These are phyloP conservation scores for Cryptococcus deneoformans DNA, from an alignment of 1,284 basidiomycete species.

Conservation along the genomic window DNA sequence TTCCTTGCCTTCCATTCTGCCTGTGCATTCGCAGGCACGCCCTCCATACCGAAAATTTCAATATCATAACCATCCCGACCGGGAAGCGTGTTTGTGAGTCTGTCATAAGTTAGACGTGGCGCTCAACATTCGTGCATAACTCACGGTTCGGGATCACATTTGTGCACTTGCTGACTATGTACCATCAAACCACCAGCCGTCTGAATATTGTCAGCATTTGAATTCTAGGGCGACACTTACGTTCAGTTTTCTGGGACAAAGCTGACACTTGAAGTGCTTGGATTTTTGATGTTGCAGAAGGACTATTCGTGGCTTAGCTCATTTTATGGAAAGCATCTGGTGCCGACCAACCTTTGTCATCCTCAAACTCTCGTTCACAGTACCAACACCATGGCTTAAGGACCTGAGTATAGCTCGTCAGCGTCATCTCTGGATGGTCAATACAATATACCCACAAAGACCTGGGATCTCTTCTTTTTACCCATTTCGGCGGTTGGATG, in stretches of 20 bases:
- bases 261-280: slow-evolving; percentile 96
- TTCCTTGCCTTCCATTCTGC: slow-evolving; percentile 93
- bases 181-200: slow-evolving; percentile 96
- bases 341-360: slow-evolving; percentile 74
- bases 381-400: slow-evolving; percentile 98
- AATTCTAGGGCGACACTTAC: slow-evolving; percentile 17
- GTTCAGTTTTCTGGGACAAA: slow-evolving; percentile 93
- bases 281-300: slow-evolving; percentile 99
- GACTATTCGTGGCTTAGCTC: slow-evolving; percentile 55
- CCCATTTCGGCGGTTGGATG: slow-evolving; percentile 34
- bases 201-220: slow-evolving; percentile 11
- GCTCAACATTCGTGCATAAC: slow-evolving; percentile 34
- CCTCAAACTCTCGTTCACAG: slow-evolving; percentile 97
- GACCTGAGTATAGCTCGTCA: slow-evolving; percentile 53
- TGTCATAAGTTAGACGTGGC: slow-evolving; percentile 43
- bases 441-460: slow-evolving; percentile 37
- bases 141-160: slow-evolving; percentile 93
- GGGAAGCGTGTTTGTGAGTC: slow-evolving; percentile 93
- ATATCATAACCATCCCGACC: slow-evolving; percentile 97
- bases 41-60: slow-evolving; percentile 99
- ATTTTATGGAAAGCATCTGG: no score
- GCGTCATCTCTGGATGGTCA: not conserved
- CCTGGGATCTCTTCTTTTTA: slow-evolving; percentile 48
- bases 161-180: slow-evolving; percentile 98
- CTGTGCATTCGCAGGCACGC: slow-evolving; percentile 89